Percentiles rank a stretch among this genome's conserved stretches.
phyloP scores from a whole-genome alignment of 176 grass and related monocot species.

The Pharus latifolius region DNA sequence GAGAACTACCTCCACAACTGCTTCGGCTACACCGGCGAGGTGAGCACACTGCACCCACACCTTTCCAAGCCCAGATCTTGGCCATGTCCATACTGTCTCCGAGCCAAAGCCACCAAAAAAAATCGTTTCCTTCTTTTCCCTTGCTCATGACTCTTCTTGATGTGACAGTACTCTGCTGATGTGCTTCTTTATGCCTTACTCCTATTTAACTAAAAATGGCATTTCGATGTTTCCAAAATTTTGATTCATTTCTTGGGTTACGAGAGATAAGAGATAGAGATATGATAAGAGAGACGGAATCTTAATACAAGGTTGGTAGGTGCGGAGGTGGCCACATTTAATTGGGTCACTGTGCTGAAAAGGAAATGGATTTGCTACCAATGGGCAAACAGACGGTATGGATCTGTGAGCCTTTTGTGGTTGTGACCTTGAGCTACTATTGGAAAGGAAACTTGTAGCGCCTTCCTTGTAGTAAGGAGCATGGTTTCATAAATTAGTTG shows the following conservation, averaged over 20 bases:
- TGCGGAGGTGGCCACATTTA: slow-evolving; percentile 16
- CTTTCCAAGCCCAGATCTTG: slow-evolving; percentile 23
- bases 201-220: slow-evolving; percentile 7
- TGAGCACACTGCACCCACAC: slow-evolving; percentile 20
- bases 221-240: slow-evolving; percentile 19
- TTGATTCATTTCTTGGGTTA: background rate
- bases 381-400: slow-evolving; percentile 22
- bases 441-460: slow-evolving; percentile 20
- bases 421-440: too few relatives aligned
- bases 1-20: slow-evolving; percentile 96
- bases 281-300: background rate
- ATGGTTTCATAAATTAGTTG: slow-evolving; percentile 14
- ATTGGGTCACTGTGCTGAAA: slow-evolving; percentile 38
- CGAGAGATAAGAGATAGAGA: background rate
- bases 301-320: background rate
- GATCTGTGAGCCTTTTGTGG: slow-evolving; percentile 25
- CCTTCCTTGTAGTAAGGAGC: background rate
- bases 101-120: slow-evolving; percentile 2
- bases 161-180: slow-evolving; percentile 20
- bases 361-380: slow-evolving; percentile 13
- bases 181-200: background rate
- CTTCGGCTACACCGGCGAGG: slow-evolving; percentile 92
- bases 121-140: background rate
- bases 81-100: background rate
- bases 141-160: slow-evolving; percentile 17